Percentiles rank a stretch among this genome's conserved stretches.
Conservation (phyloP, 1,139 yeast genomes). For the Spencermartinsiella ligniputridi region DNA sequence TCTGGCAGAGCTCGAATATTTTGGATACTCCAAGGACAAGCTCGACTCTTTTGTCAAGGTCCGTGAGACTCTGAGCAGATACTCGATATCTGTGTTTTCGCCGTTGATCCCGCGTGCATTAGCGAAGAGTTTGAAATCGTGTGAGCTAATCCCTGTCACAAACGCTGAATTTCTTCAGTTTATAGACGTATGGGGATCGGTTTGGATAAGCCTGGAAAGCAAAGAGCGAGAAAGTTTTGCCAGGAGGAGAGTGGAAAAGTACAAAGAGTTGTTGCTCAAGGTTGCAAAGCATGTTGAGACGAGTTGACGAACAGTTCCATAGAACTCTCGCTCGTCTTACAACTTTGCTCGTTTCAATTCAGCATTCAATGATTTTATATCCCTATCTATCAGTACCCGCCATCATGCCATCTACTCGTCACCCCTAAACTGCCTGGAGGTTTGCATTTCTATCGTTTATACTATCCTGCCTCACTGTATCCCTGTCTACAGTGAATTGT, state of each 20-base stretch:
- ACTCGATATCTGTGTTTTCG: slow-evolving; percentile 57
- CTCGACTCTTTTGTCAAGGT: slow-evolving; percentile 42
- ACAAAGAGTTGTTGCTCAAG: not conserved
- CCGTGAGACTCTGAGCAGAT: slow-evolving; percentile 41
- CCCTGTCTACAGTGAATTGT: slow-evolving; percentile 19
- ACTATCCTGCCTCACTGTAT: no score
- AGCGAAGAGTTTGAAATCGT: not conserved
- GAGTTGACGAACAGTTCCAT: no score
- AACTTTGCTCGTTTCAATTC: not conserved
- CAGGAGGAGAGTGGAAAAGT: not conserved
- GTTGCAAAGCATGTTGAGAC: no score
- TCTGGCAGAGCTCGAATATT: slow-evolving; percentile 47
- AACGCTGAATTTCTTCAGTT: slow-evolving; percentile 38
- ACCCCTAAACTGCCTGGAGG: no score
- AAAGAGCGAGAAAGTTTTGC: slow-evolving; percentile 3
- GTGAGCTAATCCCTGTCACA: slow-evolving; percentile 25
- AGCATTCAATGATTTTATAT: not conserved
- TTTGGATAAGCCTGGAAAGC: slow-evolving; percentile 29
- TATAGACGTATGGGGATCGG: slow-evolving; percentile 48
- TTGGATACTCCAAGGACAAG: slow-evolving; percentile 42
- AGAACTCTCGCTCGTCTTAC: slow-evolving; percentile 1
- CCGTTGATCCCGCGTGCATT: slow-evolving; percentile 30
- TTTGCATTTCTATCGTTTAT: no score
- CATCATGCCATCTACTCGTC: no score
- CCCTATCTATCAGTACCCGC: no score